A percentile compares a stretch with the other conserved stretches of the same genome.
Evolutionary conservation across 1,284 basidiomycete species (phyloP).

Genomic region (Ceratobasidium sp.): DNA sequence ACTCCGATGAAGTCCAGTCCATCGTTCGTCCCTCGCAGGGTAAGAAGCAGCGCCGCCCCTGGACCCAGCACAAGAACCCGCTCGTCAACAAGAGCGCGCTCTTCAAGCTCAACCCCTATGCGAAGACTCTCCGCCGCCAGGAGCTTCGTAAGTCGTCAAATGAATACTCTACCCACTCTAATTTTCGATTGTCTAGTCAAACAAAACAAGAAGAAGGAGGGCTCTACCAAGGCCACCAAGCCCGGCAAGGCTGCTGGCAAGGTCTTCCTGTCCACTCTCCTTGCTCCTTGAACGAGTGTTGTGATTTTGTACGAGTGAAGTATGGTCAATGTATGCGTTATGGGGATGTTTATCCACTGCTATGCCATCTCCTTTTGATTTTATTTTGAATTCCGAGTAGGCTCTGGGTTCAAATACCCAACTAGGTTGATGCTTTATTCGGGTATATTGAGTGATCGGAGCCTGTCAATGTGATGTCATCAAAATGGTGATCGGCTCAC

Average conservation of each 20-base stretch:
- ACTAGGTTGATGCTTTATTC: not conserved
- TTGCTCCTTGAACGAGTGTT: conserved; percentile 69
- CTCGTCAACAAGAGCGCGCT: conserved; percentile 94
- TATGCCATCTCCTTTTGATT: conserved; percentile 27
- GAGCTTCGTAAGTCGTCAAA: conserved; percentile 71
- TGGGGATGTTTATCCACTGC: conserved; percentile 13
- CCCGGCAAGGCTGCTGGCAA: conserved; percentile 73
- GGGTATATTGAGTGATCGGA: not conserved
- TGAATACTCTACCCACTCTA: conserved; percentile 16
- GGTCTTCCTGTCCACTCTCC: conserved; percentile 85
- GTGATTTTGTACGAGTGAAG: conserved; percentile 10
- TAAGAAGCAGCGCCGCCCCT: conserved; percentile 87
- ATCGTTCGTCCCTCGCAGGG: conserved; percentile 87
- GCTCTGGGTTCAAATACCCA: not conserved
- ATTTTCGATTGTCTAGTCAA: conserved; percentile 51
- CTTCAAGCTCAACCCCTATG: conserved; percentile 99
- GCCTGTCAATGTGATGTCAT: not conserved
- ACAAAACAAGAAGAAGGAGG: conserved; percentile 78
- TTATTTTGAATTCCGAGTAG: not conserved
- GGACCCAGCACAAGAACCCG: conserved; percentile 99
- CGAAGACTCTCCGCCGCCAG: conserved; percentile 89
- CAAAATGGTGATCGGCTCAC: not conserved
- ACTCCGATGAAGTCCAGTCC: conserved; percentile 96
- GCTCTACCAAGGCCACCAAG: conserved; percentile 70
- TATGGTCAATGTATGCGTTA: conserved; percentile 28